Conservation (phyloP, 1,284 basidiomycete species). For the Moesziomyces antarcticus region DNA sequence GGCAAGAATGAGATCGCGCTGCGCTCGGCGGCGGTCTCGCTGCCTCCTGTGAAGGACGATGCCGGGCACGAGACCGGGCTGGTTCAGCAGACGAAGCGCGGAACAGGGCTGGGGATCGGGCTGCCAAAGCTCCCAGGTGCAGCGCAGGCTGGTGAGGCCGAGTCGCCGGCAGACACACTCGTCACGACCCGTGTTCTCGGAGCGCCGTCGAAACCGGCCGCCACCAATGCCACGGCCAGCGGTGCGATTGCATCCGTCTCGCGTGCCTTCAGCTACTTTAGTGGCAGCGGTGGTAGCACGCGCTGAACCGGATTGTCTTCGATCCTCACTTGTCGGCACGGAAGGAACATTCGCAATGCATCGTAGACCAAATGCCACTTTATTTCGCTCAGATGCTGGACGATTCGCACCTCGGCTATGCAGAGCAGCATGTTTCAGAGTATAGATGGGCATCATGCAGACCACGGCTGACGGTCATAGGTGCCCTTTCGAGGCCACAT, state of each 20-base stretch:
- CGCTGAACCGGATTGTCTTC: not conserved
- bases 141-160: slow-evolving; percentile 9
- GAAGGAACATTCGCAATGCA: too few relatives aligned
- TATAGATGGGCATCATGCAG: too few relatives aligned
- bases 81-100: slow-evolving; percentile 5
- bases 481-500: slow-evolving; percentile 6
- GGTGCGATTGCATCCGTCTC: slow-evolving; percentile 38
- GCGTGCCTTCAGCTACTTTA: slow-evolving; percentile 42
- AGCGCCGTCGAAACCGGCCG: slow-evolving; percentile 10
- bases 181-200: slow-evolving; percentile 42
- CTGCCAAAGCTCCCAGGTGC: slow-evolving; percentile 10
- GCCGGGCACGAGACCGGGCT: not conserved
- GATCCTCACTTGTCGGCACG: not conserved
- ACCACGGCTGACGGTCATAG: too few relatives aligned
- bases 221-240: slow-evolving; percentile 21
- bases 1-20: slow-evolving; percentile 47
- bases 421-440: too few relatives aligned
- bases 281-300: slow-evolving; percentile 8
- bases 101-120: slow-evolving; percentile 23
- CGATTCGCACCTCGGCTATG: too few relatives aligned
- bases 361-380: too few relatives aligned
- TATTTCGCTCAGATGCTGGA: not conserved
- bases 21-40: slow-evolving; percentile 2
- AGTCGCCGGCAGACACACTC: slow-evolving; percentile 15
- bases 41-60: not conserved